Percentiles rank a stretch among this genome's conserved stretches.
phyloP scores from a whole-genome alignment of 768 basidiomycete species.

The Boletus fagicola region DNA sequence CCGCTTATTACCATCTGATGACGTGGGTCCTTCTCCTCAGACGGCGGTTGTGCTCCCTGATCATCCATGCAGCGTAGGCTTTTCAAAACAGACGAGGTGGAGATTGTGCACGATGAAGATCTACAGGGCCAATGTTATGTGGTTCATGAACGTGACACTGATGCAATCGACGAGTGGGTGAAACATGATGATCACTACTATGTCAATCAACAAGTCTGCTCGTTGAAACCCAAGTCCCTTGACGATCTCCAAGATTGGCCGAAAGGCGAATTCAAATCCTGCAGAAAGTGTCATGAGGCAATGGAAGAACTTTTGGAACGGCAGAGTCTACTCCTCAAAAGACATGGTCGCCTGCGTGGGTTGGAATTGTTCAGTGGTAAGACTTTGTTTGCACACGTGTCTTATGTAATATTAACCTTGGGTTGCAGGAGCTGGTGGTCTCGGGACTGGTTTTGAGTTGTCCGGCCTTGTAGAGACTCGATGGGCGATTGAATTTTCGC shows the following conservation, averaged over 20 bases:
- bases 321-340: slow-evolving; percentile 30
- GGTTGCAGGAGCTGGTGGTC: slow-evolving; percentile 65
- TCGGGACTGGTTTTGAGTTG: slow-evolving; percentile 64
- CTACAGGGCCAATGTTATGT: slow-evolving; percentile 60
- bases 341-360: slow-evolving; percentile 49
- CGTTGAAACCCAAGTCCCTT: slow-evolving; percentile 20
- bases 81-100: slow-evolving; percentile 35
- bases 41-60: slow-evolving; percentile 7
- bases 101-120: slow-evolving; percentile 30
- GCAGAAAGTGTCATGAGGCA: slow-evolving; percentile 39
- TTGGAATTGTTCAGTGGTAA: slow-evolving; percentile 71
- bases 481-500: slow-evolving; percentile 68
- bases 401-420: neutral
- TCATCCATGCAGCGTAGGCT: slow-evolving; percentile 36
- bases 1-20: slow-evolving; percentile 36
- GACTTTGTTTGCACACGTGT: slow-evolving; percentile 6
- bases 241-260: slow-evolving; percentile 27
- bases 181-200: slow-evolving; percentile 59
- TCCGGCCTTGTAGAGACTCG: slow-evolving; percentile 61
- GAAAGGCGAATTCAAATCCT: slow-evolving; percentile 34
- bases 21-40: slow-evolving; percentile 33
- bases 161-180: slow-evolving; percentile 41
- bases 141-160: slow-evolving; percentile 33
- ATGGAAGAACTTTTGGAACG: slow-evolving; percentile 33
- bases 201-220: slow-evolving; percentile 37